Conservation (phyloP, 2,329 filamentous ascomycete genomes). For the Lasiodiplodia citricola region DNA sequence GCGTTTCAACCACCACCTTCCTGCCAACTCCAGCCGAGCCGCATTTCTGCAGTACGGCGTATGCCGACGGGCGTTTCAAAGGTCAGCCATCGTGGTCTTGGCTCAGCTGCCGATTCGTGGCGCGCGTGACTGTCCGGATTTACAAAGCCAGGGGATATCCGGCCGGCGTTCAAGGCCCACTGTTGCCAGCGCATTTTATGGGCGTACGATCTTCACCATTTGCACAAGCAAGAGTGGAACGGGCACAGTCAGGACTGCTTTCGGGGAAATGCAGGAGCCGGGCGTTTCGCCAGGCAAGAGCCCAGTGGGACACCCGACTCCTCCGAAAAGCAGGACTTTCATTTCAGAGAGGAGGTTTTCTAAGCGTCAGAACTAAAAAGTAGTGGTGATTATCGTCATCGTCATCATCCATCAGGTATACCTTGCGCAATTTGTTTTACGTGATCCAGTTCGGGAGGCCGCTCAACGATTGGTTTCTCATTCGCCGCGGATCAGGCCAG, state of each 20-base stretch:
- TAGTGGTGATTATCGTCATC: not conserved
- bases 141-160: not conserved
- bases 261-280: not conserved
- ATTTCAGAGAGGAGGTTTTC: not conserved
- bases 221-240: not conserved
- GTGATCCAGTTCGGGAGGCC: not conserved
- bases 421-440: too few relatives aligned
- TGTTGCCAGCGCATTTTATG: not conserved
- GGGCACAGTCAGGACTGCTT: slow-evolving; percentile 15
- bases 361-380: not conserved
- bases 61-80: not conserved
- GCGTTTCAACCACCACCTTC: not conserved
- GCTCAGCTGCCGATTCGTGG: not conserved
- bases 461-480: not conserved
- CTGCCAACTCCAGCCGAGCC: not conserved
- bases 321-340: slow-evolving; percentile 17
- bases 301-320: not conserved
- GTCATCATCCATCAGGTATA: not conserved
- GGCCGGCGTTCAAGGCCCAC: not conserved
- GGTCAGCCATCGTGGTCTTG: too few relatives aligned
- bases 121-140: not conserved
- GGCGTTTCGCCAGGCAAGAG: not conserved
- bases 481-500: slow-evolving; percentile 3
- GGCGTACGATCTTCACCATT: not conserved
- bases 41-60: not conserved